Evolutionary conservation across 75 land plant species (phyloP).

Genomic region (Cupressus sempervirens): DNA sequence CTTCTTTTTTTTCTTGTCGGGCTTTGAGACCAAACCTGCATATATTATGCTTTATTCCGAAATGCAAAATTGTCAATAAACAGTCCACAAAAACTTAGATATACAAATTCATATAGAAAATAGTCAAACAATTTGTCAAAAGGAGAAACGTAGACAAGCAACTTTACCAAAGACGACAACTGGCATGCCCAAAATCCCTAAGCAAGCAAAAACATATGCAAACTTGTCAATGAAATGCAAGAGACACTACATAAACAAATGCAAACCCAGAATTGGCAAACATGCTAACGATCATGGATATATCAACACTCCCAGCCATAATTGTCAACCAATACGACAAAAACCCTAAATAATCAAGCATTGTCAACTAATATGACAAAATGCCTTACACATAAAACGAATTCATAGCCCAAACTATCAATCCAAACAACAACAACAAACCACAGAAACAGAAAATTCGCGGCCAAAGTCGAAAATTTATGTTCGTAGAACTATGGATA

Average conservation of each 20-base stretch:
- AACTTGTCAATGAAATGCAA: not conserved
- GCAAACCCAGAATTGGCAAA: not conserved
- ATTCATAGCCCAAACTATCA: not conserved
- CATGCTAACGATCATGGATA: not conserved
- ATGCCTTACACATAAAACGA: not conserved
- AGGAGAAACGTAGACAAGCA: not conserved
- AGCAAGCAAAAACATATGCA: not conserved
- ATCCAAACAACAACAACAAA: not conserved
- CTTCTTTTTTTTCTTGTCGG: conserved; percentile 17
- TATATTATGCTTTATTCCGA: conserved; percentile 19
- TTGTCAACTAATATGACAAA: not conserved
- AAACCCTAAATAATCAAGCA: not conserved
- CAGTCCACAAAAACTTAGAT: not conserved
- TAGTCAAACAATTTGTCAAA: not conserved
- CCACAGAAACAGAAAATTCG: no score
- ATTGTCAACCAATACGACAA: not conserved
- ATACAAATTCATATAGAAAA: not conserved
- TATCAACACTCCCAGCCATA: not conserved
- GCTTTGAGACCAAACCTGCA: conserved; percentile 23
- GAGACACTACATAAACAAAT: not conserved
- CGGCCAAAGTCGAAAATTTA: not conserved
- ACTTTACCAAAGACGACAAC: not conserved
- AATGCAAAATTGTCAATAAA: not conserved
- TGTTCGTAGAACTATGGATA: no score
- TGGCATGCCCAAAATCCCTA: not conserved